Evolutionary conservation across 768 basidiomycete genomes (phyloP), one percentile per base, ranked within the genome.

Genomic region (Auricularia heimuer): DNA sequence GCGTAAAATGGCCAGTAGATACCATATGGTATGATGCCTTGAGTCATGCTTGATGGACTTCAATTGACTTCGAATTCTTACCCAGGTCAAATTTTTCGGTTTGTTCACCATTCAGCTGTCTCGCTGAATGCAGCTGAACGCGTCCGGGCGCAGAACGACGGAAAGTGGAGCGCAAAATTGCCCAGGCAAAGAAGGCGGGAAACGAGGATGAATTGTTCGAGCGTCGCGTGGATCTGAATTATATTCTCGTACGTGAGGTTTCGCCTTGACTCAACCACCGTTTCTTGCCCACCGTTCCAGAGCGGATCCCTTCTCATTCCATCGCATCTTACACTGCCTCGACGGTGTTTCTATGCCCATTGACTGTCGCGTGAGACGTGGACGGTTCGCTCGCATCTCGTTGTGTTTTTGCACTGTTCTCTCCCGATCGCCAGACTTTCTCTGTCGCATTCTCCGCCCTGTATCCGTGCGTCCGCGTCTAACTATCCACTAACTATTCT

Each of bases 51-150:
- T 44, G 16, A n/a, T 45, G 18, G 0, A 54, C 8, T n/a, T 24
- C 39, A 12, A 21, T 1, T 6, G 10, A 34, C 47, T 65, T 37
- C 60, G 16, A n/a, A 37, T 42, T 18, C n/a, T 51, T 34, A 10
- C 35, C 8, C 45, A 77, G 72, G 73, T 94, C 70, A 95, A 93
- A 74, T 98, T 98, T 77, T 97, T 98, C 67, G 94, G 94, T 94
- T n/a, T 45, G 33, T 66, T 61, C 3, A 18, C 34, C 1, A 29
- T 34, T 21, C 37, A 3, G 21, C 14, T 21, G 64, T 54, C 36
- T 39, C 21, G 47, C 61, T 21, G 33, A 36, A n/a, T 58, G 3
- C 58, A 33, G 62, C 18, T 33, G 29, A n/a, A 29, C 8, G 16
- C 54, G 3, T 14, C 21, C 3, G 8, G 7, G 21, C 51, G 21